Evolutionary conservation across 495 filamentous ascomycete genomes (phyloP).

Genomic region (Pseudotulostoma volvatum): DNA sequence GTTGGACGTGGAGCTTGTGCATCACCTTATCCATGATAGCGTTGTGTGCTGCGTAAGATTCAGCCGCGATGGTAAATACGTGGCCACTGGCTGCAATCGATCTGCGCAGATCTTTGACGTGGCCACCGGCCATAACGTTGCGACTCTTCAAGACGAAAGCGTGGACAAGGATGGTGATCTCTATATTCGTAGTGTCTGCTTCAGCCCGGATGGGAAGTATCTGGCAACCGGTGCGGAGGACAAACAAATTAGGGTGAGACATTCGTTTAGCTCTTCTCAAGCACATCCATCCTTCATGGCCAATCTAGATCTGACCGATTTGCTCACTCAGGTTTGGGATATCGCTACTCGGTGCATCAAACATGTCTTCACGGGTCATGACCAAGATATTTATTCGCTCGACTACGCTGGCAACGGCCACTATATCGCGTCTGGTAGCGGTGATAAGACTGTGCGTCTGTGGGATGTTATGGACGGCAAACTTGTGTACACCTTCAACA

Average conservation of each 20-base stretch:
- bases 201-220: conserved; percentile 80
- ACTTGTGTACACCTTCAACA: conserved; percentile 59
- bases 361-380: conserved; percentile 69
- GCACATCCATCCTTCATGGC: background rate
- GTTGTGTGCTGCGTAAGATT: conserved; percentile 87
- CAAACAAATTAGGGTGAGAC: conserved; percentile 70
- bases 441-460: conserved; percentile 73
- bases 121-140: conserved; percentile 56
- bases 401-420: conserved; percentile 79
- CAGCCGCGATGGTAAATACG: conserved; percentile 74
- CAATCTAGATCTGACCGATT: conserved; percentile 5
- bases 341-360: conserved; percentile 59
- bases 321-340: conserved; percentile 62
- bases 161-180: conserved; percentile 74
- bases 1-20: conserved; percentile 76
- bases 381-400: conserved; percentile 88
- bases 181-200: conserved; percentile 84
- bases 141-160: conserved; percentile 63
- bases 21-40: conserved; percentile 71
- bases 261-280: conserved; percentile 4
- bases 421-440: conserved; percentile 77
- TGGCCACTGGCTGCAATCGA: conserved; percentile 78
- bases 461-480: conserved; percentile 72
- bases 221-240: conserved; percentile 83
- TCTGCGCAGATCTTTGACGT: conserved; percentile 88